A percentile compares a stretch with the other conserved stretches of the same genome.
Conservation (phyloP, 352 stramenopile species). For the Globisporangium ultimum region DNA sequence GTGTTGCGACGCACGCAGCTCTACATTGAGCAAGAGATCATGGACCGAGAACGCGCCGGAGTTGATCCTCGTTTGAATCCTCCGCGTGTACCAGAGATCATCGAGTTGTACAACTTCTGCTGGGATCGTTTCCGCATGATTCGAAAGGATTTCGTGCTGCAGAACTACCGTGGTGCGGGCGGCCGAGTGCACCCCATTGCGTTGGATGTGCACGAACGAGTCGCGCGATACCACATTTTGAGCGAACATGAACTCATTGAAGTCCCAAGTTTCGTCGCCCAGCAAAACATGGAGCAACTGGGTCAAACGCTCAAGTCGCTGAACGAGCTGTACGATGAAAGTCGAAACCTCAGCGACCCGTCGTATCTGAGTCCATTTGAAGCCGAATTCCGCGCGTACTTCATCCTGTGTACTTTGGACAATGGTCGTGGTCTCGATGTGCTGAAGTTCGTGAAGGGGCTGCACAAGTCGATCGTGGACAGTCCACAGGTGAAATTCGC, state of each 20-base stretch:
- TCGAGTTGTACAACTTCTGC: conserved; percentile 96
- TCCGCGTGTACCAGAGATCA: conserved; percentile 63
- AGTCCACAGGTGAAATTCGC: conserved; percentile 82
- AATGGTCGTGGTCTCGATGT: conserved; percentile 82
- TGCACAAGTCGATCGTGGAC: conserved; percentile 53
- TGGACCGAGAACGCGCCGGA: conserved; percentile 70
- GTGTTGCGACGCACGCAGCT: conserved; percentile 77
- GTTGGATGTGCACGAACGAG: conserved; percentile 93
- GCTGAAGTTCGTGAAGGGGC: conserved; percentile 82
- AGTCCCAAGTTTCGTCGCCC: conserved; percentile 73
- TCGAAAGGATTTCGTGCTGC: conserved; percentile 95
- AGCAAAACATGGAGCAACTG: conserved; percentile 90
- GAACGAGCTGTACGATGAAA: conserved; percentile 88
- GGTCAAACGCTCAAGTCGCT: conserved; percentile 86
- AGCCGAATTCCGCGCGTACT: conserved; percentile 81
- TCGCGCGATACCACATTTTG: conserved; percentile 94
- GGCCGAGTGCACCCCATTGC: conserved; percentile 91
- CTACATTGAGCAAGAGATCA: conserved; percentile 84
- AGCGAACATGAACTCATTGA: conserved; percentile 93
- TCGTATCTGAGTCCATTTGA: conserved; percentile 78
- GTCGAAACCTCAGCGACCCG: conserved; percentile 52
- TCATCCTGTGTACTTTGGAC: conserved; percentile 83
- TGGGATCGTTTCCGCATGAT: conserved; percentile 96
- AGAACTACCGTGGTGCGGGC: conserved; percentile 94
- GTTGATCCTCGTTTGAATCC: conserved; percentile 67